These are phyloP conservation scores for Candida tallmaniae DNA, from an alignment of 805 yeast species.

Conservation along the genomic window DNA sequence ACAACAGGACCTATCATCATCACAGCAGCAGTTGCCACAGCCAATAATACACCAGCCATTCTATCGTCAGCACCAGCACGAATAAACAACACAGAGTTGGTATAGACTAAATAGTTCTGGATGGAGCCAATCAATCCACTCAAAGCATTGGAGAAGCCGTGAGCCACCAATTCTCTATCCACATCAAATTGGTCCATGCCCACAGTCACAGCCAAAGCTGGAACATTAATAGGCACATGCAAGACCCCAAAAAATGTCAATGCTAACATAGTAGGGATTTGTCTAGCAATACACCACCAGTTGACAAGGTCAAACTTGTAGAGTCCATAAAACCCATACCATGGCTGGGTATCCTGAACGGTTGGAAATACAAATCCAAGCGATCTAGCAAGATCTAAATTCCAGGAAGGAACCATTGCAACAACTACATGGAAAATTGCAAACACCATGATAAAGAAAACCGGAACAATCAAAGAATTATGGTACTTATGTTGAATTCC, in stretches of 20 bases:
- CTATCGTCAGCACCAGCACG: constrained; percentile 93
- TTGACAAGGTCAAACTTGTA: constrained; percentile 71
- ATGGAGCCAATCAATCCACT: constrained; percentile 85
- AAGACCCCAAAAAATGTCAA: constrained; percentile 91
- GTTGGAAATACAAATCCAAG: constrained; percentile 82
- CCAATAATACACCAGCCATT: constrained; percentile 84
- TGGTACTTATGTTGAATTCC: constrained; percentile 49
- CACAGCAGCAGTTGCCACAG: constrained; percentile 71
- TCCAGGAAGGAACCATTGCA: constrained; percentile 60
- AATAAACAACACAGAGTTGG: constrained; percentile 86
- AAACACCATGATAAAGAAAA: constrained; percentile 71
- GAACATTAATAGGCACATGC: constrained; percentile 97
- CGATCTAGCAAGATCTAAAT: constrained; percentile 56
- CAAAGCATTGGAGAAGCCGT: constrained; percentile 83
- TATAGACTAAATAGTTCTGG: constrained; percentile 92
- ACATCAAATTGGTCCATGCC: constrained; percentile 86
- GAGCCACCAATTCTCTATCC: constrained; percentile 90
- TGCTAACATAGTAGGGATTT: constrained; percentile 92
- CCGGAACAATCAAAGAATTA: constrained; percentile 75
- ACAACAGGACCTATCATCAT: constrained; percentile 88
- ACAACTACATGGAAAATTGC: constrained; percentile 65
- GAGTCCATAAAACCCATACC: constrained; percentile 80
- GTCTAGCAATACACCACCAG: constrained; percentile 63
- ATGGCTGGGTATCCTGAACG: constrained; percentile 65
- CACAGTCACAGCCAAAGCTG: constrained; percentile 89